Evolutionary conservation across 1,284 basidiomycete genomes (phyloP).

Genomic region (Fistulina hepatica): DNA sequence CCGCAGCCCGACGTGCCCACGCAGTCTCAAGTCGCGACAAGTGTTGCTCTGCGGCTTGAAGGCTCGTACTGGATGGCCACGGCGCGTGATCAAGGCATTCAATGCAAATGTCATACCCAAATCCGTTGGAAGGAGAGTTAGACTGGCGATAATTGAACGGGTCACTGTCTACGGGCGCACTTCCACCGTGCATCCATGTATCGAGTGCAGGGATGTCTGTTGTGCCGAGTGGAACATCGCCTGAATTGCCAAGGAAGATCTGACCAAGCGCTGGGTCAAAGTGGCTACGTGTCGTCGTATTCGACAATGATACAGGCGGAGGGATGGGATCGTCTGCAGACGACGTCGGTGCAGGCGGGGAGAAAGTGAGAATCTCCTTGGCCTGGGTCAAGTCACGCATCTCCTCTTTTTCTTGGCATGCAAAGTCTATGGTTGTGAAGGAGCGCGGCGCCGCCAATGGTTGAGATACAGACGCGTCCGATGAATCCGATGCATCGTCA

Average conservation of each 20-base stretch:
- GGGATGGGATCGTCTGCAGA: neutral
- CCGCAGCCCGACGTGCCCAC: constrained; percentile 40
- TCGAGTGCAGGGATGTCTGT: constrained; percentile 22
- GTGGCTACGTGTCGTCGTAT: constrained; percentile 28
- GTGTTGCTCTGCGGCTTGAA: constrained; percentile 64
- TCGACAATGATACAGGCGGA: constrained; percentile 5
- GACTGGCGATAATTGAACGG: constrained; percentile 41
- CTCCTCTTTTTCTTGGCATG: constrained; percentile 75
- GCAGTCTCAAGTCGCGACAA: constrained; percentile 48
- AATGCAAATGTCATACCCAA: constrained; percentile 74
- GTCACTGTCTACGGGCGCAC: constrained; percentile 21
- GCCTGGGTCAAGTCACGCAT: constrained; percentile 83
- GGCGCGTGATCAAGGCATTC: constrained; percentile 74
- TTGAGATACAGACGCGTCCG: neutral
- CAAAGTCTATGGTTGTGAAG: constrained; percentile 59
- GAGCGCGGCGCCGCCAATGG: constrained; percentile 3
- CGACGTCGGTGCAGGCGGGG: constrained; percentile 14
- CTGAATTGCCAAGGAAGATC: constrained; percentile 68
- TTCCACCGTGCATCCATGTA: constrained; percentile 11
- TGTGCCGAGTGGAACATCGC: constrained; percentile 53
- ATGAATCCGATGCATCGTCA: neutral
- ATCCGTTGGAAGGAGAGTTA: constrained; percentile 49
- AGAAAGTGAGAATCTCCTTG: constrained; percentile 59
- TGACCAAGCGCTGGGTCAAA: constrained; percentile 50
- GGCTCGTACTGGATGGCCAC: constrained; percentile 49